A percentile compares a stretch with the other conserved stretches of the same genome.
These are phyloP conservation scores for Dichotomocladium elegans DNA, from an alignment of 371 early-diverging fungal species.

Conservation along the genomic window DNA sequence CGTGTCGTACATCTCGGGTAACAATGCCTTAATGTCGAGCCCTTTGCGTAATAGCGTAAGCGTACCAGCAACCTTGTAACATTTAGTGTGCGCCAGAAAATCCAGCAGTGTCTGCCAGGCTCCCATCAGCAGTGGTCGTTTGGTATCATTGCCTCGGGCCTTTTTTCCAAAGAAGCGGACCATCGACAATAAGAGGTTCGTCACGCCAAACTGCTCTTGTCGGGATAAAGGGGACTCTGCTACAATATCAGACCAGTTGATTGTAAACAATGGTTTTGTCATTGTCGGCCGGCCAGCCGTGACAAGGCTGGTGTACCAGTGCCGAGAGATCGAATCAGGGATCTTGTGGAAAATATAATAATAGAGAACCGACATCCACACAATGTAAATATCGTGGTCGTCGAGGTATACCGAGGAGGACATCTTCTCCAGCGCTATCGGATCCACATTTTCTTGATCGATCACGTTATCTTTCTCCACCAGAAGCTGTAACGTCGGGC, in stretches of 20 bases:
- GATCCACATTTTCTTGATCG: conserved; percentile 3
- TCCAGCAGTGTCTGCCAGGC: conserved; percentile 24
- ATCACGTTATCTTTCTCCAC: conserved; percentile 5
- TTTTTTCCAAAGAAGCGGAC: conserved; percentile 20
- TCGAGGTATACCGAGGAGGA: conserved; percentile 7
- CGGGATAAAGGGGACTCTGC: conserved; percentile 15
- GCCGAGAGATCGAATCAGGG: conserved; percentile 18
- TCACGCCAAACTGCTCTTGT: conserved; percentile 16
- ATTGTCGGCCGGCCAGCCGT: conserved; percentile 15
- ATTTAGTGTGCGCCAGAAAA: conserved; percentile 17
- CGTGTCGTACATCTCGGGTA: conserved; percentile 24
- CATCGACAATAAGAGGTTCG: conserved; percentile 35
- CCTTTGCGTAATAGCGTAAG: conserved; percentile 17
- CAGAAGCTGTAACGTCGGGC: conserved; percentile 8
- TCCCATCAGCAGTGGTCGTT: conserved; percentile 28
- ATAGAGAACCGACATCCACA: conserved; percentile 34
- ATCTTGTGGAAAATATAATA: conserved; percentile 11
- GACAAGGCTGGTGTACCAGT: conserved; percentile 21
- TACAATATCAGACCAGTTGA: conserved; percentile 23
- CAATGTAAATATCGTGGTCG: conserved; percentile 23
- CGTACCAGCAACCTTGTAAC: conserved; percentile 27
- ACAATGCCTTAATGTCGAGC: conserved; percentile 2
- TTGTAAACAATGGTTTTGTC: conserved; percentile 17
- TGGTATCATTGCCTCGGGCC: conserved; percentile 15
- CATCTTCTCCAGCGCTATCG: conserved; percentile 16